Base-by-base conservation (phyloP, 2,329 filamentous ascomycete species). In the Teratosphaeriaceae sp. region DNA sequence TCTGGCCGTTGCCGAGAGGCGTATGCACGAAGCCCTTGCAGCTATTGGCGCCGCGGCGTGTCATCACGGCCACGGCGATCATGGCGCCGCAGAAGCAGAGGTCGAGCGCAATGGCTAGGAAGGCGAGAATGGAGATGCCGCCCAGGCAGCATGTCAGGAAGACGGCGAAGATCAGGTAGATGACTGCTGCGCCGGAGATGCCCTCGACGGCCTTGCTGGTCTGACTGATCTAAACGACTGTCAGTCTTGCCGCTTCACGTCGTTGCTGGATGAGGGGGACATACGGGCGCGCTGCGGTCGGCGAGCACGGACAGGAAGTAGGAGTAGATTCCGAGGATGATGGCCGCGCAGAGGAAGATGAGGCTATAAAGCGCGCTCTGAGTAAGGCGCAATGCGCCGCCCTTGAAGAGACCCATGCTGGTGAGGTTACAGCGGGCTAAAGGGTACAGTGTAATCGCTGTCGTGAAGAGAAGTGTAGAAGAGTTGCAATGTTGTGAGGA, bases 141-240 rank as follows among this genome's bases (percentile, higher is more conserved):
- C 85, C 87, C 5, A 94, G 68, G 60, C 79, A 92, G 71, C 85
- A 88, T 7, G 90, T 82, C 27, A 94, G 69, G 23, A 92, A 52
- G 13, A 87, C 68, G n/a, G 80, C 84, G 41, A 83, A 64, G 46
- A 87, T 66, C 40, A 81, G 80, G 70, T 95, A 96, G 7, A 94
- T 61, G 0, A 82, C 76, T 2, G 80, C 85, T 1, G 75, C 75
- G 39, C 88, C 89, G 0, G 85, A 76, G 46, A 96, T 81, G 50
- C 86, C 87, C 58, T 63, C 62, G 22, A 65, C 58, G 5, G 63
- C 63, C 43, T 82, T 80, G 46, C 83, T 68, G 68, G 77, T 82
- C 53, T 65, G 78, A 15, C 75, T 71, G 52, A 89, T 88, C 45
- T 58, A 44, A 12, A 13, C 8, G n/a, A n/a, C n/a, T 29, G 24